Percentiles rank a stretch among this genome's conserved stretches.
These are phyloP conservation scores for Chenopodium album DNA, from an alignment of 148 eudicot genomes.

Conservation along the genomic window DNA sequence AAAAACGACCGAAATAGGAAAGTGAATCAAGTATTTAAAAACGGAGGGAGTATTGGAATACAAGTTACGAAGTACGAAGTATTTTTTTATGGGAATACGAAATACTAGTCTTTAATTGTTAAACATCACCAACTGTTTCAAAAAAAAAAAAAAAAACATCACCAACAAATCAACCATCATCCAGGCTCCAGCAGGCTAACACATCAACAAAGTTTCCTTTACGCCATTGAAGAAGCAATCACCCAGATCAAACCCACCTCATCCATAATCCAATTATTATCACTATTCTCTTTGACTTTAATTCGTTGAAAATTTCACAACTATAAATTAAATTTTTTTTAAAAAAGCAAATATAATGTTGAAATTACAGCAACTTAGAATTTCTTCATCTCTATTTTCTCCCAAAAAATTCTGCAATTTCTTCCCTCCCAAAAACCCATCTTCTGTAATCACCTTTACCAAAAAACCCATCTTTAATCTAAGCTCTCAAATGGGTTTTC, in stretches of 20 bases:
- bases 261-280: not conserved
- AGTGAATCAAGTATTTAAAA: no score
- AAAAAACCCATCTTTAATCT: not conserved
- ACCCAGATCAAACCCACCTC: not conserved
- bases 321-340: not conserved
- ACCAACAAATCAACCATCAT: no score
- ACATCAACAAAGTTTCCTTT: not conserved
- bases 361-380: constrained; percentile 18
- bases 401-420: constrained; percentile 12
- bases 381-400: constrained; percentile 4
- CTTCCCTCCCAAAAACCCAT: constrained; percentile 13
- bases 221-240: not conserved
- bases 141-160: no score
- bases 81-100: no score
- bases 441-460: constrained; percentile 8
- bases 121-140: no score
- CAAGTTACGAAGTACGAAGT: no score
- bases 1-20: no score
- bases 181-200: no score
- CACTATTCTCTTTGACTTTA: not conserved
- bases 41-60: no score
- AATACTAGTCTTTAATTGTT: no score
- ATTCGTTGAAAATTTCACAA: not conserved
- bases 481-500: constrained; percentile 47
- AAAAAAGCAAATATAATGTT: constrained; percentile 20